Base-by-base conservation (phyloP, 495 filamentous ascomycete species). In the Penicillium lividum region DNA sequence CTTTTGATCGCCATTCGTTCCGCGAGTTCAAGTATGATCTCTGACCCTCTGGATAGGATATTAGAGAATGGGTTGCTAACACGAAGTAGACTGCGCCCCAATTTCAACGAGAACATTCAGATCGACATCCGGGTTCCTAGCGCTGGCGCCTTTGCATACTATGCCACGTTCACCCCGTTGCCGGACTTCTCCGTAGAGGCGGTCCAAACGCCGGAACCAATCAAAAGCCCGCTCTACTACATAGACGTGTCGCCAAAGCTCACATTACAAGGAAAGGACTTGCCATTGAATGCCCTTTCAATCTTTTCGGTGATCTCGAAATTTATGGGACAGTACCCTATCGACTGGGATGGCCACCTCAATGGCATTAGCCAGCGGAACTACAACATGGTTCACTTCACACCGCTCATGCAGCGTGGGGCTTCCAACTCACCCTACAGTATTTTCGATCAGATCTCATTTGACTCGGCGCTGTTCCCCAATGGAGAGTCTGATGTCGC, bases 371-470 rank as follows among this genome's bases (percentile, higher is more conserved):
- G 88, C 58, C 84, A 89, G 50, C 82, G 94, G 36, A 91, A 92
- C 7, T 99, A 99, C 76, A 99, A 99, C 72, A 96, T 98, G 91
- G 84, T 99, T 53, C 95, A 99, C 72, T 99, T 98, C 68, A 97
- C 95, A 5, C 95, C 95, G 7, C 77, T 98, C 63, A 94, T 92
- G 81, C 80, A 89, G 53, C 85, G 95, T 46, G 95, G 95, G 28
- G 81, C 77, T 13, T 97, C 93, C 13, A 96, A 98, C 68, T 98
- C 95, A 10, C 95, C 95, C 0, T 99, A 98, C 80, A 97, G 93
- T 71, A 84, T 99, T 55, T 95, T 89, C 67, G 89, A 99, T 66
- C 95, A 98, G 74, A 78, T 93, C 33, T 75, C 81, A 30, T 99
- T 96, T 77, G 95, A 98, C 67, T 84, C 89, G 4, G 80, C 73